Conservation (phyloP, 805 yeast genomes). For the Gaillardinia entomophila region DNA sequence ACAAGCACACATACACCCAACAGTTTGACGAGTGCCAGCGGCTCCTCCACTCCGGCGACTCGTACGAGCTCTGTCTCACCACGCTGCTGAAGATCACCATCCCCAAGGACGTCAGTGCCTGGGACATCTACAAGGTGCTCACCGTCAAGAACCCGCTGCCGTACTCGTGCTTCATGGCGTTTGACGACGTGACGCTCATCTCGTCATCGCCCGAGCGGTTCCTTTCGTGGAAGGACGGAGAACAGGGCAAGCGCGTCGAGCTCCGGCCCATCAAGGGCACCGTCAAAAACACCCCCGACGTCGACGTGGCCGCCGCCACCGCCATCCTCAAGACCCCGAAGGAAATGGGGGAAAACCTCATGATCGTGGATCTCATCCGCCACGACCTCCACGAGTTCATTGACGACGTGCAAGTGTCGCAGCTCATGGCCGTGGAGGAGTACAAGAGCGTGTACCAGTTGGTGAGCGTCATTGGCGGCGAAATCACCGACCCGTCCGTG, state of each 20-base stretch:
- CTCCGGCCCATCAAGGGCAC: constrained; percentile 97
- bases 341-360: constrained; percentile 91
- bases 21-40: constrained; percentile 63
- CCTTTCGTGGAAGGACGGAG: constrained; percentile 61
- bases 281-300: constrained; percentile 56
- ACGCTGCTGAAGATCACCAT: constrained; percentile 59
- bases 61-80: constrained; percentile 90
- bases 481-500: constrained; percentile 31
- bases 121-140: constrained; percentile 76
- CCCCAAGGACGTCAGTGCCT: constrained; percentile 47
- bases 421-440: constrained; percentile 89
- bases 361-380: constrained; percentile 94
- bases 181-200: constrained; percentile 57
- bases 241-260: constrained; percentile 47
- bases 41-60: constrained; percentile 71
- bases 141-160: constrained; percentile 85
- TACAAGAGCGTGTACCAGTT: constrained; percentile 86
- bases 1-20: constrained; percentile 44
- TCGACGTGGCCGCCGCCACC: constrained; percentile 56
- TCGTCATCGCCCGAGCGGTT: constrained; percentile 96
- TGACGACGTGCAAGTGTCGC: constrained; percentile 60
- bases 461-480: constrained; percentile 82
- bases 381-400: constrained; percentile 78
- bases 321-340: constrained; percentile 72
- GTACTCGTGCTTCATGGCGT: constrained; percentile 73